Evolutionary conservation across 139 green algal genomes (phyloP).

Genomic region (Trebouxia sp.): DNA sequence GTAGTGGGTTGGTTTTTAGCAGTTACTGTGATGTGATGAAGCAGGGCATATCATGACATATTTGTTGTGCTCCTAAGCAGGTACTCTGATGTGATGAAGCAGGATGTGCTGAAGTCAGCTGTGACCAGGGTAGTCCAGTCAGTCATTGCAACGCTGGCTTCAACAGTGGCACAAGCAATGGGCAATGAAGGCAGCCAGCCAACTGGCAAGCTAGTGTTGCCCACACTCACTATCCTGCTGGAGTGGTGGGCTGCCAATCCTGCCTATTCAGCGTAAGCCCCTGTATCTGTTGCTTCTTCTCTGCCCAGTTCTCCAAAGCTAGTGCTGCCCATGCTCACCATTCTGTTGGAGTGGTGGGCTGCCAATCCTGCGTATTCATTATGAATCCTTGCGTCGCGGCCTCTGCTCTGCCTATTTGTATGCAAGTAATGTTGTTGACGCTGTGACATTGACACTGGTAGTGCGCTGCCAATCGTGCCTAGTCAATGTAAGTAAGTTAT

Average conservation of each 20-base stretch:
- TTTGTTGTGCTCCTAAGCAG: background rate
- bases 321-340: no score
- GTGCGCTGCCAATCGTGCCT: no score
- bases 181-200: background rate
- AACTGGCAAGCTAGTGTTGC: slow-evolving; percentile 13
- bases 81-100: slow-evolving; percentile 33
- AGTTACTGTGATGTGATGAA: no score
- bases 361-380: no score
- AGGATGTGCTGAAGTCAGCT: background rate
- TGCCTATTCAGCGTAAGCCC: background rate
- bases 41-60: no score
- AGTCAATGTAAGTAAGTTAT: no score
- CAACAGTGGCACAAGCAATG: background rate
- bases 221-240: slow-evolving; percentile 32
- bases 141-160: background rate
- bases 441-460: no score
- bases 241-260: slow-evolving; percentile 34
- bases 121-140: background rate
- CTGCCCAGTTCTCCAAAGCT: background rate
- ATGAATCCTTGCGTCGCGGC: no score
- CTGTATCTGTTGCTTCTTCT: background rate
- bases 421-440: no score
- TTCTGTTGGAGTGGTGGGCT: no score
- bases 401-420: no score
- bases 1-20: no score